A percentile compares a stretch with the other conserved stretches of the same genome.
Conservation (phyloP, 2,329 filamentous ascomycete genomes). For the Torrubiellomyces zombiae region DNA sequence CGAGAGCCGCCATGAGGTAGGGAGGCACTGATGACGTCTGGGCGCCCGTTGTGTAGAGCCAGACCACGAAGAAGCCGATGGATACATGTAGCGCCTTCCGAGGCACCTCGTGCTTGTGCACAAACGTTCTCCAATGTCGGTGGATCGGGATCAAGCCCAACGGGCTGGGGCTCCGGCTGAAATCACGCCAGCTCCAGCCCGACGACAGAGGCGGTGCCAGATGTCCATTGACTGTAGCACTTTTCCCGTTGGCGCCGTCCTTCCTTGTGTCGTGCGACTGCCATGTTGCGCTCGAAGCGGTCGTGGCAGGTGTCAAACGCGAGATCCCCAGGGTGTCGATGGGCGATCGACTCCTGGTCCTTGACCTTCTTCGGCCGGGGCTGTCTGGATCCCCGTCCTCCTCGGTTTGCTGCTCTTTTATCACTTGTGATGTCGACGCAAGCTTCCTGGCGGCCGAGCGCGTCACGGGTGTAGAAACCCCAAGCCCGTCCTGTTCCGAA, state of each 20-base stretch:
- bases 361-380: constrained; percentile 41
- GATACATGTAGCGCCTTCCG: constrained; percentile 88
- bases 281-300: constrained; percentile 9
- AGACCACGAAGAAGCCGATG: constrained; percentile 85
- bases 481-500: constrained; percentile 15
- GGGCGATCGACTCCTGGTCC: constrained; percentile 57
- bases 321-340: constrained; percentile 33
- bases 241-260: constrained; percentile 17
- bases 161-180: constrained; percentile 83
- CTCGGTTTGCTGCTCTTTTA: constrained; percentile 40
- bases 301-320: constrained; percentile 29
- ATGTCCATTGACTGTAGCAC: constrained; percentile 38
- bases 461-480: constrained; percentile 57
- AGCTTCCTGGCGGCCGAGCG: constrained; percentile 51
- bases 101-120: constrained; percentile 93
- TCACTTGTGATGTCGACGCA: constrained; percentile 38
- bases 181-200: constrained; percentile 67
- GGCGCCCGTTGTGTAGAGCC: constrained; percentile 65
- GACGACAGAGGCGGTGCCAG: constrained; percentile 48
- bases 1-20: constrained; percentile 60
- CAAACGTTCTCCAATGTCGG: constrained; percentile 74
- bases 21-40: constrained; percentile 69
- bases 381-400: constrained; percentile 26
- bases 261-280: constrained; percentile 9
- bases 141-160: constrained; percentile 92